Evolutionary conservation across 2,329 filamentous ascomycete genomes (phyloP).

Genomic region (Neonectria ditissima): DNA sequence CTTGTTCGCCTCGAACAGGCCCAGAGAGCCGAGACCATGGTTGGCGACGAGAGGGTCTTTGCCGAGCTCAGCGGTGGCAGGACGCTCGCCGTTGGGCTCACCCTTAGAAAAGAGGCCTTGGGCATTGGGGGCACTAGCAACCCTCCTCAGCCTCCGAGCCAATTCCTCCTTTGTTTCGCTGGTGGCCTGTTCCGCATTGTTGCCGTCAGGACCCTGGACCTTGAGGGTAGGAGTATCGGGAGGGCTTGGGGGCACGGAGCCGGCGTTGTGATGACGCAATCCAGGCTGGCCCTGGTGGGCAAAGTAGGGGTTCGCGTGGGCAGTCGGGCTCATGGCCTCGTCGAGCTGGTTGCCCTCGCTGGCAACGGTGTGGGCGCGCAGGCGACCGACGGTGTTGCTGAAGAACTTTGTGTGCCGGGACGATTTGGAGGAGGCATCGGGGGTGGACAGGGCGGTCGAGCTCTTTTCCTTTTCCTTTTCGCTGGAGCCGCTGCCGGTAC

Average conservation of each 20-base stretch:
- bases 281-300: slow-evolving; percentile 94
- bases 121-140: slow-evolving; percentile 96
- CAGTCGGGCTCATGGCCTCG: slow-evolving; percentile 89
- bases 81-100: slow-evolving; percentile 71
- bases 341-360: slow-evolving; percentile 94
- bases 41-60: slow-evolving; percentile 78
- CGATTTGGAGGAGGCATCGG: slow-evolving; percentile 61
- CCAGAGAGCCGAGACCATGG: slow-evolving; percentile 57
- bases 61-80: slow-evolving; percentile 85
- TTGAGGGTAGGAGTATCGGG: slow-evolving; percentile 88
- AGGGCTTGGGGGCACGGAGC: slow-evolving; percentile 90
- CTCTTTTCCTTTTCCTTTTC: slow-evolving; percentile 54
- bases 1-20: slow-evolving; percentile 51
- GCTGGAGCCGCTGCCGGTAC: slow-evolving; percentile 52
- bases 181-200: slow-evolving; percentile 74
- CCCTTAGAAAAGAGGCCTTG: slow-evolving; percentile 83
- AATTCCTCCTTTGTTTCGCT: slow-evolving; percentile 92
- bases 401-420: slow-evolving; percentile 92
- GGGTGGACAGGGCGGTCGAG: slow-evolving; percentile 22
- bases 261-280: slow-evolving; percentile 93
- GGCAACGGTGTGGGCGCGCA: slow-evolving; percentile 89
- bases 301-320: slow-evolving; percentile 97
- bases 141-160: slow-evolving; percentile 89
- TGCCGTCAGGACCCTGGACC: slow-evolving; percentile 74
- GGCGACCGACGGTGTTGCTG: slow-evolving; percentile 84